Base-by-base conservation (phyloP, 306 rosid genomes). In the Dryas alaskensis region DNA sequence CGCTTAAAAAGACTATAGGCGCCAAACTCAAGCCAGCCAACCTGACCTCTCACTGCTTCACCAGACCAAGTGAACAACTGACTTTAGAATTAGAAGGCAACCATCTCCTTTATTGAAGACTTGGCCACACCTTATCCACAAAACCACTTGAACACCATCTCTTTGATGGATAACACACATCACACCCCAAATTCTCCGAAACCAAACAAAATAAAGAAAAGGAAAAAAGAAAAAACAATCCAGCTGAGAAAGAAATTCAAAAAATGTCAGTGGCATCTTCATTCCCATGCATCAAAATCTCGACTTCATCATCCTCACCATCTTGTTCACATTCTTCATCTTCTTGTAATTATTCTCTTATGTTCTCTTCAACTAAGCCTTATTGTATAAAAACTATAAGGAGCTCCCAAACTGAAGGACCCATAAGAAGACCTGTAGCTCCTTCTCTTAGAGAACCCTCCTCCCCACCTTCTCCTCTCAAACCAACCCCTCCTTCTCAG, bases 401-500 rank as follows among this genome's bases (percentile, higher is more conserved):
- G 79, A 86, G 88, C 72, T 88, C 94, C 73, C 94, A 91, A 78
- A 74, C 90, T 27, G 97, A 94, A 49, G 97, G 97, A 3, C 98
- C 96, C 77, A 68, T 94, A 8, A 89, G 97, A 87, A 94, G 98
- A 88, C 98, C 98, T 37, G 82, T 70, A 68, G 89, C 89, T 72
- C 97, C 97, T 85, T 79, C 96, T 12, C 70, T 85, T 22, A 84
- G 87, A 60, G 90, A 91, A 63, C 87, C 92, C 14, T 78, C 97
- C 7, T 73, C 70, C n/a, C 72, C 88, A 8, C 80, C 93, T 76
- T 78, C 87, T 48, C 92, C 87, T 5, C 68, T 86, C 39, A 87
- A 80, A 50, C 91, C 94, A 49, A 71, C 89, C 0, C 86, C 92
- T 40, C 88, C 92, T 69, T 76, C 92, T 70, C 91, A 76, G 81